phyloP scores from a whole-genome alignment of 2,329 filamentous ascomycete species.

The Monilinia fructigena region DNA sequence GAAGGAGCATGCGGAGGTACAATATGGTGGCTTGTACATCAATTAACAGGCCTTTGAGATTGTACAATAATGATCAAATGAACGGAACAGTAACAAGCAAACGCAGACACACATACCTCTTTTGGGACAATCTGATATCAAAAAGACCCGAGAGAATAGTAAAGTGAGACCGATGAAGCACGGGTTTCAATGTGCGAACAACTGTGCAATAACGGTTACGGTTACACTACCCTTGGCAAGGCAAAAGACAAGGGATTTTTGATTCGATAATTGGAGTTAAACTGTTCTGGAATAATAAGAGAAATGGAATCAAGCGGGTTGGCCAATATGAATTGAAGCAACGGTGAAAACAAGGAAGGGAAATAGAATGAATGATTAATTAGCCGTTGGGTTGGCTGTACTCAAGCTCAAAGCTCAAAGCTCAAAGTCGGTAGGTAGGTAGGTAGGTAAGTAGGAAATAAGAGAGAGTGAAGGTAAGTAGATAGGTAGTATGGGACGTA shows the following conservation, averaged over 20 bases:
- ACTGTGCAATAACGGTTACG: background rate
- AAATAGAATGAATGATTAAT: background rate
- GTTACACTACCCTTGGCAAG: background rate
- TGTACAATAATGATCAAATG: background rate
- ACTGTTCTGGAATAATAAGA: background rate
- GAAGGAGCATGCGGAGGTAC: background rate
- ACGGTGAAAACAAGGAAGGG: background rate
- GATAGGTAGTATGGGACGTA: no score
- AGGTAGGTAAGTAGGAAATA: no score
- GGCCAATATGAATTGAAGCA: background rate
- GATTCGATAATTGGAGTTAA: background rate
- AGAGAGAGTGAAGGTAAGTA: no score
- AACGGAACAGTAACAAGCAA: background rate
- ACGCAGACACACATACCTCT: slow-evolving; percentile 7
- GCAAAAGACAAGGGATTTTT: background rate
- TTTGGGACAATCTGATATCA: background rate
- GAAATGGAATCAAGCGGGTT: background rate
- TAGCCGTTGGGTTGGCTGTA: background rate
- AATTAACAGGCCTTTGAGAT: background rate
- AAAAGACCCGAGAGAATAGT: background rate
- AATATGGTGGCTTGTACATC: background rate
- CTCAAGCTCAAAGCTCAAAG: no score
- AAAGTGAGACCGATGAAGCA: slow-evolving; percentile 1
- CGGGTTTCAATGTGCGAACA: background rate
- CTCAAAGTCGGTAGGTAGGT: no score